Evolutionary conservation across 1,284 basidiomycete genomes (phyloP).

Genomic region (Boletellus dicymbophilus): DNA sequence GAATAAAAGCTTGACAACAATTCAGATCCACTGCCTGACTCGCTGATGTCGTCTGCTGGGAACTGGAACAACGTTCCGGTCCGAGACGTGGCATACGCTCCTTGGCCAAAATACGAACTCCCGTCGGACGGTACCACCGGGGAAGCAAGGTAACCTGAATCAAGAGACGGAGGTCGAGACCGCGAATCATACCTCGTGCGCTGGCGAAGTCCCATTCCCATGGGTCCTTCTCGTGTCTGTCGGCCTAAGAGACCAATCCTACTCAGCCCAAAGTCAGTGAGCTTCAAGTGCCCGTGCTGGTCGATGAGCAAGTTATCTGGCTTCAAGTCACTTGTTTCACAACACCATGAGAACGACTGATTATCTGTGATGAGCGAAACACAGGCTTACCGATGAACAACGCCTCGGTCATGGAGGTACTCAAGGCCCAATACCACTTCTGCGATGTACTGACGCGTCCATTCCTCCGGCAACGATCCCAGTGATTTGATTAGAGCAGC

Average conservation of each 20-base stretch:
- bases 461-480: slow-evolving; percentile 93
- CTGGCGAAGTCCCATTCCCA: slow-evolving; percentile 52
- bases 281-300: slow-evolving; percentile 92
- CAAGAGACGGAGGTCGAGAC: slow-evolving; percentile 79
- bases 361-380: not conserved
- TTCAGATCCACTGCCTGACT: slow-evolving; percentile 83
- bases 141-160: slow-evolving; percentile 78
- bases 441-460: slow-evolving; percentile 95
- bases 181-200: slow-evolving; percentile 65
- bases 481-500: slow-evolving; percentile 95
- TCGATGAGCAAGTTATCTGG: slow-evolving; percentile 98
- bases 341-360: slow-evolving; percentile 5
- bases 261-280: slow-evolving; percentile 98
- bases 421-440: slow-evolving; percentile 96
- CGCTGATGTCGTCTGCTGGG: slow-evolving; percentile 77
- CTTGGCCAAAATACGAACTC: slow-evolving; percentile 82
- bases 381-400: slow-evolving; percentile 91
- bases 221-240: slow-evolving; percentile 83
- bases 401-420: slow-evolving; percentile 90
- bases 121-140: slow-evolving; percentile 66
- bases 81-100: slow-evolving; percentile 57
- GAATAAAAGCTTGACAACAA: slow-evolving; percentile 62
- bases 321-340: slow-evolving; percentile 82
- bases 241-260: slow-evolving; percentile 96
- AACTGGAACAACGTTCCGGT: slow-evolving; percentile 62